Conservation (phyloP, 306 rosid genomes). For the Parietaria judaica region DNA sequence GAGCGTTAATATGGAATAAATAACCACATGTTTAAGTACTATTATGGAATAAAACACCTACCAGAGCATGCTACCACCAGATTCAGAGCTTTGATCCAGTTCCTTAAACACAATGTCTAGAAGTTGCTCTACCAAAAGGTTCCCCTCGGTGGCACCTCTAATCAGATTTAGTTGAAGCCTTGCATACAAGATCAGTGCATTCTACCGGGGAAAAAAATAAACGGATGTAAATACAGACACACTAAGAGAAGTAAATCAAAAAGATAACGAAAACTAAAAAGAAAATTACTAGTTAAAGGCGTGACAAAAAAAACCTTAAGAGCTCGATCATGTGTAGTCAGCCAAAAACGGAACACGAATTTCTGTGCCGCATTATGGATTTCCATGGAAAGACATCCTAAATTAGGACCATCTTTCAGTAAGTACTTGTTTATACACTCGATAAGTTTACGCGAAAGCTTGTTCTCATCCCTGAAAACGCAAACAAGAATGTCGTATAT, state of each 20-base stretch:
- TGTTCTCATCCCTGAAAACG: constrained; percentile 74
- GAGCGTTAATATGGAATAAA: too few relatives aligned
- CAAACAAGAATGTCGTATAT: not conserved
- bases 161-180: constrained; percentile 64
- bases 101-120: constrained; percentile 81
- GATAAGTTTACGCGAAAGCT: constrained; percentile 73
- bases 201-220: constrained; percentile 39
- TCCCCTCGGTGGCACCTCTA: constrained; percentile 54
- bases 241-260: not conserved
- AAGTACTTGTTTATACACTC: constrained; percentile 78
- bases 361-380: constrained; percentile 68
- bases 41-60: constrained; percentile 14
- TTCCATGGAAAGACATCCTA: constrained; percentile 50
- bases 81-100: constrained; percentile 67
- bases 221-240: not conserved
- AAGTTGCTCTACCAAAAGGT: constrained; percentile 62
- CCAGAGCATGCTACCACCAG: constrained; percentile 47
- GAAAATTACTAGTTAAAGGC: constrained; percentile 6
- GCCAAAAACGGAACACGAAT: constrained; percentile 76
- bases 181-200: constrained; percentile 64
- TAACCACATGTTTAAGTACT: too few relatives aligned
- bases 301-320: constrained; percentile 48
- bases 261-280: not conserved
- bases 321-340: constrained; percentile 80
- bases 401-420: constrained; percentile 88